A percentile compares a stretch with the other conserved stretches of the same genome.
These are phyloP conservation scores for Fusarium incarnatum DNA, from an alignment of 2,329 filamentous ascomycete species.

Conservation along the genomic window DNA sequence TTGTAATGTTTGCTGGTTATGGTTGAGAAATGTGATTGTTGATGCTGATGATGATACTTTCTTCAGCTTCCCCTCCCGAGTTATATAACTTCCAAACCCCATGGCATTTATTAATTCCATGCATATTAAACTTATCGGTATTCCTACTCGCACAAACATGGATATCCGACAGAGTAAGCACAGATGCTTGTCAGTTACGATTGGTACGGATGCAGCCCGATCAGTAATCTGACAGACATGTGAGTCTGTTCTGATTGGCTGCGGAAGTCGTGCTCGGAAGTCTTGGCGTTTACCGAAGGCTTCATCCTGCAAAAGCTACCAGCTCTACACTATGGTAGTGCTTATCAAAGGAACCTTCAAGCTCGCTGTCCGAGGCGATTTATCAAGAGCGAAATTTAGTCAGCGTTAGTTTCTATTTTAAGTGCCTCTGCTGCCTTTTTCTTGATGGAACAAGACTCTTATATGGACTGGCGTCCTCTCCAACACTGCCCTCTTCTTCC, in stretches of 20 bases:
- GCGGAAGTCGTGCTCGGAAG: background rate
- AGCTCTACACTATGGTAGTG: background rate
- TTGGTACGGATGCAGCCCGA: background rate
- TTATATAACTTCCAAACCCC: background rate
- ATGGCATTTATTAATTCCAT: background rate
- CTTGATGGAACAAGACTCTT: background rate
- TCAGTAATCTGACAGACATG: background rate
- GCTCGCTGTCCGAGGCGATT: background rate
- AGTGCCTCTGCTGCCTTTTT: background rate
- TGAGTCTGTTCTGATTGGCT: background rate
- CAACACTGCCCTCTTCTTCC: background rate
- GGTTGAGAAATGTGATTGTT: background rate
- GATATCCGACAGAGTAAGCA: constrained; percentile 19
- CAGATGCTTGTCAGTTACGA: background rate
- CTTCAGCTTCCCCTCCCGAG: background rate
- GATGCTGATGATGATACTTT: background rate
- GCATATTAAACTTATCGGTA: background rate
- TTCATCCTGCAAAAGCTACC: background rate
- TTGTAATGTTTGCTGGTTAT: background rate
- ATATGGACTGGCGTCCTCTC: background rate
- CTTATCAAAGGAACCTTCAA: rapidly evolving
- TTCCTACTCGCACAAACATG: constrained; percentile 7
- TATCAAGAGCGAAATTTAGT: background rate
- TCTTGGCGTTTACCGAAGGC: constrained; percentile 8
- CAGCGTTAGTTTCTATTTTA: background rate